Conservation (phyloP, 1,284 basidiomycete species). For the Uromyces viciae-fabae region DNA sequence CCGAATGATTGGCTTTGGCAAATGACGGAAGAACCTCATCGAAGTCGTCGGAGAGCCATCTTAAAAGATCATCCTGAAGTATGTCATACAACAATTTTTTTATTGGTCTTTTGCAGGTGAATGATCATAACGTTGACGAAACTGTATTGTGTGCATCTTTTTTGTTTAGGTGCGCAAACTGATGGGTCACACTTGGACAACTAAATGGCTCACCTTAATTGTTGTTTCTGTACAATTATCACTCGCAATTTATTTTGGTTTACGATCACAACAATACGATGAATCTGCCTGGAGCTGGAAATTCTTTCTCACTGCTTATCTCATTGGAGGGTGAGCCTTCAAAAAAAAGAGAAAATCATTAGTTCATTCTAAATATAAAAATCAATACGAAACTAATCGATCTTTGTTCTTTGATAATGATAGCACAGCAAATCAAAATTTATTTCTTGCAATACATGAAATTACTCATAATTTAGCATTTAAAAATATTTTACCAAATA, state of each 20-base stretch:
- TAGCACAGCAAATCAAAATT: conserved; percentile 93
- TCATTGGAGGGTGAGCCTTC: conserved; percentile 63
- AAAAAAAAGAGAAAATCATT: no score
- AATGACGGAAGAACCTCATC: conserved; percentile 95
- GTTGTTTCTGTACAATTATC: conserved; percentile 75
- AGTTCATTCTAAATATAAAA: no score
- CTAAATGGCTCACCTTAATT: conserved; percentile 75
- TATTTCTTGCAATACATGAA: conserved; percentile 95
- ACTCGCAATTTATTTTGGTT: conserved; percentile 60
- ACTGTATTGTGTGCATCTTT: not conserved
- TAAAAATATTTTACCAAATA: conserved; percentile 75
- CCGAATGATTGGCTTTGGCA: conserved; percentile 68
- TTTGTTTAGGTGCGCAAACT: conserved; percentile 60
- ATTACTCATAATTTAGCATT: conserved; percentile 98
- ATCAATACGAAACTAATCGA: no score
- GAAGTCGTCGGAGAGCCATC: conserved; percentile 78
- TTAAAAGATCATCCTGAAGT: conserved; percentile 92
- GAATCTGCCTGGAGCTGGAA: conserved; percentile 61
- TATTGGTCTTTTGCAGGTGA: not conserved
- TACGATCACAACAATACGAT: conserved; percentile 65
- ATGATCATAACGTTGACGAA: not conserved
- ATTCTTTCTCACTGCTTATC: conserved; percentile 77
- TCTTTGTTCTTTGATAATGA: not conserved
- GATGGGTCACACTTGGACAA: conserved; percentile 89
- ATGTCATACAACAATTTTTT: no score